Conservation (phyloP, 1,284 basidiomycete species). For the Cutaneotrichosporon daszewskae region DNA sequence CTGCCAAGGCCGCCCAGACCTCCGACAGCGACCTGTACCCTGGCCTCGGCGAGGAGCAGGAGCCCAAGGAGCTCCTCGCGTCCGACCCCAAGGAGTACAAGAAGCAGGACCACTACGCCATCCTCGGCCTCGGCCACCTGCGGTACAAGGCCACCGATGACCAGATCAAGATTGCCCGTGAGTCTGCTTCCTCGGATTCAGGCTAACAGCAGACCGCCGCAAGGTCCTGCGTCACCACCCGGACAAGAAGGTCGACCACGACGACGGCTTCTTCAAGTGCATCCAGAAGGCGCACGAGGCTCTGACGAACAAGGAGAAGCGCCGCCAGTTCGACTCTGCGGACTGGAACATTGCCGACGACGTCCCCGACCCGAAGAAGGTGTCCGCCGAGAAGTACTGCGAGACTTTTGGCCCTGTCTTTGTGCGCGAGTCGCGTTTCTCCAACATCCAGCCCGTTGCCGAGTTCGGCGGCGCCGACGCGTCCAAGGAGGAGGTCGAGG, state of each 20-base stretch:
- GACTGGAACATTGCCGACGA: constrained; percentile 82
- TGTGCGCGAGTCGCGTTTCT: constrained; percentile 87
- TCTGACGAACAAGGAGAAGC: constrained; percentile 76
- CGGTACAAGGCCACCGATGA: constrained; percentile 81
- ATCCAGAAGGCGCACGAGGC: constrained; percentile 95
- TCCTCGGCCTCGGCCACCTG: constrained; percentile 86
- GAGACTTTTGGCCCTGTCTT: constrained; percentile 69
- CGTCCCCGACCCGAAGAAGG: constrained; percentile 57
- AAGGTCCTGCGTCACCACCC: constrained; percentile 99
- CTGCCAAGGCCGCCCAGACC: constrained; percentile 55
- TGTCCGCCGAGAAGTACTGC: constrained; percentile 57
- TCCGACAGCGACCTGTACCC: constrained; percentile 72
- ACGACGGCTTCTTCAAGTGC: constrained; percentile 99
- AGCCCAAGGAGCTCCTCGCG: constrained; percentile 64
- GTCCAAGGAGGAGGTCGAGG: constrained; percentile 76
- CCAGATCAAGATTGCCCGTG: constrained; percentile 95
- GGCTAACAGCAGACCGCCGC: constrained; percentile 67
- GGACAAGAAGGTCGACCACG: constrained; percentile 96
- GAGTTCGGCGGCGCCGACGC: constrained; percentile 67
- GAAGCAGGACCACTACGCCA: constrained; percentile 98
- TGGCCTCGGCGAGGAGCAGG: constrained; percentile 86
- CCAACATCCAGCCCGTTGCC: constrained; percentile 79
- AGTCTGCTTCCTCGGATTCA: constrained; percentile 44
- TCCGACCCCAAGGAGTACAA: constrained; percentile 99
- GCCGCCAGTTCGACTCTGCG: constrained; percentile 94